These are phyloP conservation scores for Taiozyma sp. DNA, from an alignment of 1,139 yeast species.

Conservation along the genomic window DNA sequence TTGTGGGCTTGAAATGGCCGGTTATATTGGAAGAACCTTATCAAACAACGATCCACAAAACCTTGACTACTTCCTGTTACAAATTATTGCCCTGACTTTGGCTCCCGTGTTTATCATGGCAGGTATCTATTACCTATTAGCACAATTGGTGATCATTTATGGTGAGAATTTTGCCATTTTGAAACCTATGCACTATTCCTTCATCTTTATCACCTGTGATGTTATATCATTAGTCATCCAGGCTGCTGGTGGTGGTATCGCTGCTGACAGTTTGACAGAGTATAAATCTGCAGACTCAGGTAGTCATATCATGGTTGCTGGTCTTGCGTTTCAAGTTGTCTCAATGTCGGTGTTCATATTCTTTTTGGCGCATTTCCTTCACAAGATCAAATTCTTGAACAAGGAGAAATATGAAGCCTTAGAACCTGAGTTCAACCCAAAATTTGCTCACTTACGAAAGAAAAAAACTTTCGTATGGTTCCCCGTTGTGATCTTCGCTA, in stretches of 20 bases:
- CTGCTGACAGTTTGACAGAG: constrained; percentile 42
- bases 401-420: constrained; percentile 9
- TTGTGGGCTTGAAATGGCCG: constrained; percentile 58
- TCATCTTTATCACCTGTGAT: constrained; percentile 64
- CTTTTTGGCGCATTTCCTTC: constrained; percentile 52
- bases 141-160: constrained; percentile 66
- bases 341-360: constrained; percentile 63
- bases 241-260: constrained; percentile 79
- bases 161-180: constrained; percentile 60
- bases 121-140: constrained; percentile 75
- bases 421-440: constrained; percentile 23
- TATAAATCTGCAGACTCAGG: constrained; percentile 44
- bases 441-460: constrained; percentile 14
- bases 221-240: constrained; percentile 67
- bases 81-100: constrained; percentile 66
- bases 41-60: constrained; percentile 33
- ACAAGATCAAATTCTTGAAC: constrained; percentile 30
- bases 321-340: constrained; percentile 73
- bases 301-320: constrained; percentile 75
- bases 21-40: constrained; percentile 63
- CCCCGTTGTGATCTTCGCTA: constrained; percentile 46
- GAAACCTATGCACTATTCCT: constrained; percentile 73
- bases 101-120: constrained; percentile 92
- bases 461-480: constrained; percentile 36
- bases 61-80: constrained; percentile 50